Evolutionary conservation across 1,284 basidiomycete genomes (phyloP).

Genomic region (Cutaneotrichosporon curvatum): DNA sequence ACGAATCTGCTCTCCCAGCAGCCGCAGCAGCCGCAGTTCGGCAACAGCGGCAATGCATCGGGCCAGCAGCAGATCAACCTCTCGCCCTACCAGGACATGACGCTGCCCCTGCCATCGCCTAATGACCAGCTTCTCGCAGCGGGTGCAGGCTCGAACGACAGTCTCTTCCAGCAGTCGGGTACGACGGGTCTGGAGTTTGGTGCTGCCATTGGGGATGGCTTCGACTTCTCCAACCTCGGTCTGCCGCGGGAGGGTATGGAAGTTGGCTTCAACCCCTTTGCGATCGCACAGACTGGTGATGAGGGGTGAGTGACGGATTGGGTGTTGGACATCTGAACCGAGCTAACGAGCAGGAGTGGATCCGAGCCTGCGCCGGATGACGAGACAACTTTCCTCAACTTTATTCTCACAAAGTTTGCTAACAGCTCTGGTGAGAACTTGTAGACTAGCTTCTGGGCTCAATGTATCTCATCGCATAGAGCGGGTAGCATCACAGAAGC

Average conservation of each 20-base stretch:
- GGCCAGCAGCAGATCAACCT: conserved; percentile 10
- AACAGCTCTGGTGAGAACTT: conserved; percentile 35
- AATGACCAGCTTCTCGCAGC: conserved; percentile 3
- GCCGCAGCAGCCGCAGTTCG: conserved; percentile 6
- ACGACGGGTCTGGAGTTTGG: conserved; percentile 21
- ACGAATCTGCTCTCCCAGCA: conserved; percentile 2
- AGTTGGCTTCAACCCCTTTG: conserved; percentile 44
- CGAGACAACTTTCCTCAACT: conserved; percentile 40
- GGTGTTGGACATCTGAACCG: neutral
- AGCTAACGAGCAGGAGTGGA: conserved; percentile 8
- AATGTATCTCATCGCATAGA: neutral
- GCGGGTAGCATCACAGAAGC: no score
- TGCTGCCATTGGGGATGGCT: conserved; percentile 27
- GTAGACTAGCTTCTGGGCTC: conserved; percentile 1
- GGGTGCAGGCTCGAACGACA: neutral
- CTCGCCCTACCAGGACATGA: conserved; percentile 17
- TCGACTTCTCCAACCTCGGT: conserved; percentile 39
- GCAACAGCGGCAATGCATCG: conserved; percentile 3
- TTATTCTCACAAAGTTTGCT: conserved; percentile 43
- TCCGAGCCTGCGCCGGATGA: conserved; percentile 24
- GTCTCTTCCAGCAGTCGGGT: neutral
- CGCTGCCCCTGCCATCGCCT: conserved; percentile 6
- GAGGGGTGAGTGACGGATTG: conserved; percentile 33
- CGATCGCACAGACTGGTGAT: conserved; percentile 36
- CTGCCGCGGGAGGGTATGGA: conserved; percentile 15